These are phyloP conservation scores for Flaveria robusta DNA, from an alignment of 129 eudicot genomes.

Conservation along the genomic window DNA sequence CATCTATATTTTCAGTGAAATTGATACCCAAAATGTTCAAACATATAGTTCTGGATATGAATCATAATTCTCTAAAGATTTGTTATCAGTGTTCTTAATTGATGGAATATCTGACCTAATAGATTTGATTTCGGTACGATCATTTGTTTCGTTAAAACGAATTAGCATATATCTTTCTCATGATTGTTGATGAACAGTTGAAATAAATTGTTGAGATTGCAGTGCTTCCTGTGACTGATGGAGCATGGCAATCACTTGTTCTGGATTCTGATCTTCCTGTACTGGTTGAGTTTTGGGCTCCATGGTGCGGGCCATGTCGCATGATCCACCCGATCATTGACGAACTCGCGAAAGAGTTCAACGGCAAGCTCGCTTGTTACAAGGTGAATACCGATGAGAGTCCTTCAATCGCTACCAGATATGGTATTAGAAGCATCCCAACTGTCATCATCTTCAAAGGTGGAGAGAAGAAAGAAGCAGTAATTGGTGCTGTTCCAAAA, in stretches of 20 bases:
- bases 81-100: neutral
- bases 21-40: neutral
- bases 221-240: constrained; percentile 65
- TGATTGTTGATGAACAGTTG: neutral
- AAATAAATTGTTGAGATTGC: constrained; percentile 32
- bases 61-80: neutral
- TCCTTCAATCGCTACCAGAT: constrained; percentile 68
- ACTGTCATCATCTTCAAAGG: constrained; percentile 79
- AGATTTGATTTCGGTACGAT: neutral
- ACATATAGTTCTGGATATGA: constrained; percentile 8
- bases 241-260: constrained; percentile 66
- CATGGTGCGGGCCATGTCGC: constrained; percentile 99
- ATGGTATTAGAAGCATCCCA: constrained; percentile 93
- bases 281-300: constrained; percentile 98
- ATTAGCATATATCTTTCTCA: neutral
- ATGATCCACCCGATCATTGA: constrained; percentile 87
- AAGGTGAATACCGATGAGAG: constrained; percentile 85
- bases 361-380: constrained; percentile 80
- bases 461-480: constrained; percentile 95
- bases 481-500: constrained; percentile 93
- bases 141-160: neutral
- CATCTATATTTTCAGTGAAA: no score
- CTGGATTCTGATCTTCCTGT: constrained; percentile 62
- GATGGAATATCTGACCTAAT: neutral
- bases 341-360: constrained; percentile 68